Base-by-base conservation (phyloP, 2,329 filamentous ascomycete genomes). In the Orbilia blumenaviensis region DNA sequence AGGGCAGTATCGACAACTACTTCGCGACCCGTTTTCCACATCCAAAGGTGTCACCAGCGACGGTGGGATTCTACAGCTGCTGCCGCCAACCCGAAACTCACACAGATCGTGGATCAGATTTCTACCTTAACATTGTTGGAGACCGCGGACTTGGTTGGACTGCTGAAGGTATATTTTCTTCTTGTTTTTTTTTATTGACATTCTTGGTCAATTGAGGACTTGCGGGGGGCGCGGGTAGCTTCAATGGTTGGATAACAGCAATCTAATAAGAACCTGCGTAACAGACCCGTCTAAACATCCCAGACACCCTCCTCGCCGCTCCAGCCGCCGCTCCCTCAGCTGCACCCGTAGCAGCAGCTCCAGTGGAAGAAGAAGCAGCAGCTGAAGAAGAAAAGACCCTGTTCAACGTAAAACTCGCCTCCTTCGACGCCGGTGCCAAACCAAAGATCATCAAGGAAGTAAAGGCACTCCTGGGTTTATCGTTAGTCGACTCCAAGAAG, bases 371-470 rank as follows among this genome's bases (percentile, higher is more conserved):
- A 82, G 94, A 95, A 76, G 92, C 92, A 0, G 93, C 94, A 36
- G 92, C 93, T 1, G 91, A 91, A 41, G 90, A 93, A 80, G 93
- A 95, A 84, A 97, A 98, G 89, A 98, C 94, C 2, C 88, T 99
- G 78, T 99, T 99, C 88, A 97, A 91, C 83, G 85, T 99, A 79
- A 98, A 97, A 87, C 90, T 99, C 78, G 88, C 92, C 84, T 91
- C 91, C 36, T 96, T 98, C 83, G 96, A 99, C 10, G 87, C 93
- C 27, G 87, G 85, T 60, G 86, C 94, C 79, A 99, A 99, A 88
- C 93, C 96, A 81, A 99, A 99, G 91, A 87, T 99, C 81, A 99
- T 99, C 88, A 99, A 99, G 89, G 95, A 99, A 87, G 88, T 99
- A 86, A 99, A 99, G 90, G 90, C 89, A 82, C 88, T 99, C 89